Base-by-base conservation (phyloP, 23 red algal genomes). In the Gracilaria gracilis region DNA sequence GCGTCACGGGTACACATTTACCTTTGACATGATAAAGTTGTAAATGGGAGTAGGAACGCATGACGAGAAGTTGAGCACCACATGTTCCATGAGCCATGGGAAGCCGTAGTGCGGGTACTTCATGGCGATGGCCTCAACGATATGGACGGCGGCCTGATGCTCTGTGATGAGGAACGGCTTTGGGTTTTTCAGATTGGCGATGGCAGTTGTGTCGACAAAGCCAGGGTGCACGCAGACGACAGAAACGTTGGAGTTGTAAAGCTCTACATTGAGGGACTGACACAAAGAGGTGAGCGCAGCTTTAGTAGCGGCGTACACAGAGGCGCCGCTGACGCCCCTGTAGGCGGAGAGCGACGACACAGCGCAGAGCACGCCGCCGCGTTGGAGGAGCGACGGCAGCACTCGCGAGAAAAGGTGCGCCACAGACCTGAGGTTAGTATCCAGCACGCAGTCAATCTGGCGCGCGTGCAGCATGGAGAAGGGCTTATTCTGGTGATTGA, bases 231-330 rank as follows among this genome's bases (percentile, higher is more conserved):
- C 82, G 54, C 82, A 83, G 1, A 89, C 69, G 24, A 98, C 72
- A 31, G 79, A 9, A n/a, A 98, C 72, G 19, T 42, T 51, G 17
- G 32, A 38, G 70, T 46, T 15, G 42, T 67, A 73, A 23, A 94
- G 61, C 72, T 98, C 96, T 20, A 98, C 85, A 6, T 64, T 61
- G 29, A 98, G 57, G 12, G 58, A 28, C 75, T 98, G 90, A 24
- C 88, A 85, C 29, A 98, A 53, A 83, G 78, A 24, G 27, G 64
- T 80, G 36, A 95, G 50, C 27, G 92, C 96, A 40, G 96, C 96
- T 67, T 98, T 98, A 51, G 86, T 92, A 21, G 87, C 96, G 35
- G 86, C 88, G 84, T 98, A 98, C 17, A 98, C 83, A 23, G 76
- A 75, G 51, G 79, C 96, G 34, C 93, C 90, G 21, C 75, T 74